Evolutionary conservation across 257 asterid genomes (phyloP), one percentile per base, ranked within the genome.

Genomic region (Solanum stenotomum): DNA sequence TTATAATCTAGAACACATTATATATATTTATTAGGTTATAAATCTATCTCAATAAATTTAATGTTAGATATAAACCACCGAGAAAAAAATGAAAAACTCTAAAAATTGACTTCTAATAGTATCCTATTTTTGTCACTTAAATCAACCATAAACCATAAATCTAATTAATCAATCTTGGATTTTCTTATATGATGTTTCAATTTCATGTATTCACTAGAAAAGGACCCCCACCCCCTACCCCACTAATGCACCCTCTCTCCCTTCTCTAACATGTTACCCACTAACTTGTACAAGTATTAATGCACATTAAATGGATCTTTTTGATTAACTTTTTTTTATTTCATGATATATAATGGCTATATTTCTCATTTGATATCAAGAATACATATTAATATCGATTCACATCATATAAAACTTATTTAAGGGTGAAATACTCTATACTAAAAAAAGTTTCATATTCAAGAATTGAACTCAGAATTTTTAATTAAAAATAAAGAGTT

Each of bases 261-360:
- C 85, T 90, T 81, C 92, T 42, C 83, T 92, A 95, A 95, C 99
- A 94, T 95, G 98, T 87, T 94, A 91, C 92, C 98, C 98, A 95
- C 98, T 91, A 92, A 89, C 94, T 79, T 42, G 65, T 79, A 42
- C 85, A 78, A 46, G n/a, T 42, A 63, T 14, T 42, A 18, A 20
- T 85, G 38, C 65, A 68, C 87, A 65, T 68, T 29, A 85, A 85
- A 85, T 85, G 22, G 23, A 67, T 70, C 61, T 59, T 61, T 56
- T 10, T 67, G 0, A 25, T 46, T 8, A 8, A 25, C n/a, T 4
- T 42, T 22, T 40, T 16, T 56, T 67, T 13, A 10, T 38, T 77
- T 40, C 23, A 77, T 68, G 11, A 29, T n/a, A 59, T n/a, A n/a
- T 2, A n/a, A 65, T 65, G 18, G 27, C 3, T 65, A 65, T n/a